These are phyloP conservation scores for Magnusiomyces fungicola DNA, from an alignment of 1,139 yeast species.

Conservation along the genomic window DNA sequence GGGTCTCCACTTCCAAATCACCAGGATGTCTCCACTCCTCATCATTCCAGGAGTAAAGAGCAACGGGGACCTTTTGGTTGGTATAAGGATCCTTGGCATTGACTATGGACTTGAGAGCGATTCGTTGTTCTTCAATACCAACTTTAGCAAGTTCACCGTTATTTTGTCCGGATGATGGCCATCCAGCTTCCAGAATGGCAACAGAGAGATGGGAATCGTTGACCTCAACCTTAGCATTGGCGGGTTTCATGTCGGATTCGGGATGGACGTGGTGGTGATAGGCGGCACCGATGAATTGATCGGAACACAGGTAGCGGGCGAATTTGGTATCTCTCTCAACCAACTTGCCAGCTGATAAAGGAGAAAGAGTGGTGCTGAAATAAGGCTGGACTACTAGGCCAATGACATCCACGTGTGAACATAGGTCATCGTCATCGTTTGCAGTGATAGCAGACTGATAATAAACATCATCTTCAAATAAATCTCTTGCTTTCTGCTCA, in stretches of 20 bases:
- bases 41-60: conserved; percentile 21
- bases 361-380: conserved; percentile 22
- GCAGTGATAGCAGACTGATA: neutral
- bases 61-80: conserved; percentile 4
- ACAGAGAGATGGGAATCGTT: conserved; percentile 23
- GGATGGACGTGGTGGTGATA: no score
- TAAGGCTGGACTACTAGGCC: conserved; percentile 27
- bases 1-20: conserved; percentile 21
- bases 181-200: conserved; percentile 59
- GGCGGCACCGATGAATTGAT: conserved; percentile 19
- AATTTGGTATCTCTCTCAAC: conserved; percentile 25
- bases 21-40: conserved; percentile 28
- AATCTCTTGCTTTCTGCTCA: no score
- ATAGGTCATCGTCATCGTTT: conserved; percentile 20
- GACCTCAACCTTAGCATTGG: no score
- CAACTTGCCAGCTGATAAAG: conserved; percentile 21
- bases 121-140: conserved; percentile 44
- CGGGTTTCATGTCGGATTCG: no score
- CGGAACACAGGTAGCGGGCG: conserved; percentile 27
- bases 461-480: neutral
- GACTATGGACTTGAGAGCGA: conserved; percentile 41
- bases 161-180: no score
- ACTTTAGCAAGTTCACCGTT: no score
- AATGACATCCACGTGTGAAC: conserved; percentile 25
- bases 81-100: conserved; percentile 19